Evolutionary conservation across 106 monocot genomes (phyloP).

Genomic region (Acorus gramineus): DNA sequence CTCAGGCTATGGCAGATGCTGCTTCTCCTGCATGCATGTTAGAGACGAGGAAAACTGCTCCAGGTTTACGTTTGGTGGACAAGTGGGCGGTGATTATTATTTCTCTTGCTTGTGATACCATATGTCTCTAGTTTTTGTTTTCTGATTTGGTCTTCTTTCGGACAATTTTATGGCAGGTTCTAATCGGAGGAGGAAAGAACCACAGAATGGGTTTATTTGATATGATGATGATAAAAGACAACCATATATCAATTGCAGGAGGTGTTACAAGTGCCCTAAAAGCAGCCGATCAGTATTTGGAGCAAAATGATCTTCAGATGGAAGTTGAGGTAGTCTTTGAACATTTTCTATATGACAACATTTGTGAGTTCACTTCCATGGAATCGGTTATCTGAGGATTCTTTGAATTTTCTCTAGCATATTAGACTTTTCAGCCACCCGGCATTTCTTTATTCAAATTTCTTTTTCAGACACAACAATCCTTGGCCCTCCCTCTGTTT

Average conservation of each 20-base stretch:
- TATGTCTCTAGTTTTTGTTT: slow-evolving; percentile 2
- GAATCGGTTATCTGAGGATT: too few species aligned
- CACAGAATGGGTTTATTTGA: slow-evolving; percentile 97
- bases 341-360: too few species aligned
- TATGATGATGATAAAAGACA: slow-evolving; percentile 99
- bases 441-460: too few species aligned
- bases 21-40: slow-evolving; percentile 87
- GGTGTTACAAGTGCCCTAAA: slow-evolving; percentile 75
- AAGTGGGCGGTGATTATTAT: slow-evolving; percentile 86
- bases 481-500: too few species aligned
- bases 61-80: slow-evolving; percentile 93
- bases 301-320: slow-evolving; percentile 55
- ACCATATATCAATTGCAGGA: slow-evolving; percentile 92
- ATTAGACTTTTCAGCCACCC: too few species aligned
- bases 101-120: slow-evolving; percentile 15
- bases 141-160: neutral
- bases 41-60: slow-evolving; percentile 98
- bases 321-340: slow-evolving; percentile 58
- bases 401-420: too few species aligned
- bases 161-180: slow-evolving; percentile 32
- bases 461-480: too few species aligned
- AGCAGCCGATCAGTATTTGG: slow-evolving; percentile 63
- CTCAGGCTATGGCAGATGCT: slow-evolving; percentile 81
- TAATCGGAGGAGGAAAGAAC: slow-evolving; percentile 97
- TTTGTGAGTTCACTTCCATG: too few species aligned